Percentiles rank a stretch among this genome's conserved stretches.
Conservation (phyloP, 805 yeast genomes). For the Wickerhamomyces mucosus region DNA sequence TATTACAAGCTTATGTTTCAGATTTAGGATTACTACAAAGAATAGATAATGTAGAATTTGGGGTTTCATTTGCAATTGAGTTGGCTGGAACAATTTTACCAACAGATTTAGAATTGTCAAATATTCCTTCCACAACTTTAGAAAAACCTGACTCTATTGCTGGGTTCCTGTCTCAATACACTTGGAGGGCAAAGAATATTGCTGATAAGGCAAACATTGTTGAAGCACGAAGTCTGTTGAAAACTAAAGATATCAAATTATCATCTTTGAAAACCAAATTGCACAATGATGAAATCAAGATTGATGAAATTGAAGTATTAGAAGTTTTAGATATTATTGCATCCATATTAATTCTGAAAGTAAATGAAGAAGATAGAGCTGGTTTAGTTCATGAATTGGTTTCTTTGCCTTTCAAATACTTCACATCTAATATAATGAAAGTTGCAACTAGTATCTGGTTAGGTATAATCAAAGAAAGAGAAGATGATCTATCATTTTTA, state of each 20-base stretch:
- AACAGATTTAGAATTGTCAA: conserved; percentile 55
- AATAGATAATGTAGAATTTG: conserved; percentile 49
- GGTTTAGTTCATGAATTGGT: conserved; percentile 40
- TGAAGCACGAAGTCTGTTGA: conserved; percentile 10
- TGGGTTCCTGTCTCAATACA: conserved; percentile 65
- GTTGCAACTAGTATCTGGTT: conserved; percentile 75
- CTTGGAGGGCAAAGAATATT: conserved; percentile 49
- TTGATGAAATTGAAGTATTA: conserved; percentile 25
- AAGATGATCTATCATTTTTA: conserved; percentile 43
- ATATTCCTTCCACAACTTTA: conserved; percentile 28
- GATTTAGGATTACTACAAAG: conserved; percentile 26
- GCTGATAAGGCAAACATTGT: conserved; percentile 21
- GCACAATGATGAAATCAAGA: conserved; percentile 8
- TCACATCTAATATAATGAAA: conserved; percentile 50
- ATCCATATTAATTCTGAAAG: conserved; percentile 29
- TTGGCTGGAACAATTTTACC: conserved; percentile 71
- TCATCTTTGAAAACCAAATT: conserved; percentile 14
- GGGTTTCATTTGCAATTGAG: conserved; percentile 85
- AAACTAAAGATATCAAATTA: conserved; percentile 14
- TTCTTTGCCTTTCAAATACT: conserved; percentile 59
- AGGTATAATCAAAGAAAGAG: conserved; percentile 59
- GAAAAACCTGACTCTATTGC: conserved; percentile 51
- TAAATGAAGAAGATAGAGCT: conserved; percentile 22
- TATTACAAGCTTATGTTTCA: conserved; percentile 70
- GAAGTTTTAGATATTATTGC: conserved; percentile 36